Conservation (phyloP, 805 yeast species). For the Starmerella asiatica region DNA sequence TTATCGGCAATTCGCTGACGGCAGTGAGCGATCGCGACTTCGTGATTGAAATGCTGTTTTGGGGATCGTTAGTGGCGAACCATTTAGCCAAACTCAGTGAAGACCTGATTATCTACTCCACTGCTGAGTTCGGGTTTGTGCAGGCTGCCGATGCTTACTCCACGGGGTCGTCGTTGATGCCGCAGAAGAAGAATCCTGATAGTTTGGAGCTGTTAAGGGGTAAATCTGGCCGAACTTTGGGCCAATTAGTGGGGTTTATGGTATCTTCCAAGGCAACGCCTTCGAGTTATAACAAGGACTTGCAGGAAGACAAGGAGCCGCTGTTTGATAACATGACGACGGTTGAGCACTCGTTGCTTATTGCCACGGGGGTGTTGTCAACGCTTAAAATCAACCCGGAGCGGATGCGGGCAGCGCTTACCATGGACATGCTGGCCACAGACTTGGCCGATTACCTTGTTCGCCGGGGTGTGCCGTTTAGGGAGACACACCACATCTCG, state of each 20-base stretch:
- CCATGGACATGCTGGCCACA: slow-evolving; percentile 99
- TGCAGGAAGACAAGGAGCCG: slow-evolving; percentile 99
- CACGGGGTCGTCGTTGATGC: slow-evolving; percentile 97
- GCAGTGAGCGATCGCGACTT: slow-evolving; percentile 98
- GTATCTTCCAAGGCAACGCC: slow-evolving; percentile 97
- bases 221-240: slow-evolving; percentile 93
- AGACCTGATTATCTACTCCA: slow-evolving; percentile 88
- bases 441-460: slow-evolving; percentile 96
- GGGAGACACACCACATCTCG: slow-evolving; percentile 97
- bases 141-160: slow-evolving; percentile 95
- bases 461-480: slow-evolving; percentile 95
- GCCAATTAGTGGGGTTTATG: slow-evolving; percentile 86
- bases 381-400: slow-evolving; percentile 62
- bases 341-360: slow-evolving; percentile 82
- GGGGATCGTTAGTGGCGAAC: slow-evolving; percentile 91
- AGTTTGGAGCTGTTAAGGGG: slow-evolving; percentile 91
- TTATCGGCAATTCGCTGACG: slow-evolving; percentile 89
- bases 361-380: slow-evolving; percentile 92
- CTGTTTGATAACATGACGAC: slow-evolving; percentile 80
- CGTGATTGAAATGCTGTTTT: slow-evolving; percentile 87
- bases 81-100: slow-evolving; percentile 90
- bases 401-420: slow-evolving; percentile 73
- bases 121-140: slow-evolving; percentile 93
- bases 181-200: slow-evolving; percentile 98
- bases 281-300: slow-evolving; percentile 92